Evolutionary conservation across 2,329 filamentous ascomycete genomes (phyloP).

Genomic region (Monosporascus sp.): DNA sequence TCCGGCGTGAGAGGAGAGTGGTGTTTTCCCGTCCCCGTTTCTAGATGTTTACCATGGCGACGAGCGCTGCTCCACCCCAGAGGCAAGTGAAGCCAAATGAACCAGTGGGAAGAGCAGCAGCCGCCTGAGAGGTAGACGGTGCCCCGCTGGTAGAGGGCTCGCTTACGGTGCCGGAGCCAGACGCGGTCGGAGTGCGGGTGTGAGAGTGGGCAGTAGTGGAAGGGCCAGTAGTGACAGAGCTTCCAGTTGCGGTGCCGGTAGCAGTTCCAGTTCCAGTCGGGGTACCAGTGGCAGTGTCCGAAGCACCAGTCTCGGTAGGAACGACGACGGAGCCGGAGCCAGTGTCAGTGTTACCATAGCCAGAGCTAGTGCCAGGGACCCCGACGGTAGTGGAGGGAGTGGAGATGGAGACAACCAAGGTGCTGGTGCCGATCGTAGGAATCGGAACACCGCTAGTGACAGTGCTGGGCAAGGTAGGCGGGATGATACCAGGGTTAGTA

Average conservation of each 20-base stretch:
- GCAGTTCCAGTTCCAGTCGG: not conserved
- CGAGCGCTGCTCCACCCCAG: constrained; percentile 12
- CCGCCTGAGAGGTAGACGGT: not conserved
- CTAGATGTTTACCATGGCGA: constrained; percentile 13
- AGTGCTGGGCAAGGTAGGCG: not conserved
- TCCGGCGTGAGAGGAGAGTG: no score
- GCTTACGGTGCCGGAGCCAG: not conserved
- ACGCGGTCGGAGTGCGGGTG: not conserved
- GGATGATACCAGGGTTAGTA: not conserved
- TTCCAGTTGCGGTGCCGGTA: constrained; percentile 1
- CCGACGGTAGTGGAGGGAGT: not conserved
- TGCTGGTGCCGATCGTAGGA: not conserved
- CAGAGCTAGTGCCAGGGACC: not conserved
- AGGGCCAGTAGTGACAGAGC: not conserved
- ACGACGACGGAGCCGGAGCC: not conserved
- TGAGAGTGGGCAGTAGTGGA: constrained; percentile 1
- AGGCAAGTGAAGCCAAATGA: constrained; percentile 9
- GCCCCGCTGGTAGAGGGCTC: not conserved
- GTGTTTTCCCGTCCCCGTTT: not conserved
- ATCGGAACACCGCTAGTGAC: not conserved
- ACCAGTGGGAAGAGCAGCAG: constrained; percentile 8
- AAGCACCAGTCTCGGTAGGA: not conserved
- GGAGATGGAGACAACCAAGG: not conserved
- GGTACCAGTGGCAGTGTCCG: not conserved
- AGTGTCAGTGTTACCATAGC: not conserved